Conservation (phyloP, 306 rosid species). For the Sechiopsis laciniata region DNA sequence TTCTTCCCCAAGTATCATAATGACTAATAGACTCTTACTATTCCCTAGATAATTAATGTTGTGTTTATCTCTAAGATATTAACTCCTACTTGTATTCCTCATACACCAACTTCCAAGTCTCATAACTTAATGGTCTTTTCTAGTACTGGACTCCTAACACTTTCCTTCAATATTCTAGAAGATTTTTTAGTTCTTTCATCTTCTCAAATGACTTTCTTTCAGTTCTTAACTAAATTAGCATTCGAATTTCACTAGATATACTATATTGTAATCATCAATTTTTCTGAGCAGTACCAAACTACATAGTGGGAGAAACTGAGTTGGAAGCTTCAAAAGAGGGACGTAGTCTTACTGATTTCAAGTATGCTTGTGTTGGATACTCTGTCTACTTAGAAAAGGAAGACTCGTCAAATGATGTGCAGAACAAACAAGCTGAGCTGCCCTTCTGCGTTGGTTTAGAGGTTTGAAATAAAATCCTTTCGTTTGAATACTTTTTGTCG, state of each 20-base stretch:
- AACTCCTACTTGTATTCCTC: too few species aligned
- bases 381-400: conserved; percentile 70
- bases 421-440: conserved; percentile 57
- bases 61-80: too few species aligned
- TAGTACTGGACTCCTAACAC: too few species aligned
- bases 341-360: conserved; percentile 60
- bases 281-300: conserved; percentile 58
- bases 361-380: conserved; percentile 85
- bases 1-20: too few species aligned
- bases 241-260: conserved; percentile 13
- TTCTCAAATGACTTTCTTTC: too few species aligned
- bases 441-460: conserved; percentile 87
- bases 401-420: conserved; percentile 41
- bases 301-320: conserved; percentile 69
- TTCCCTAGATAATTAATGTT: too few species aligned
- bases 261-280: conserved; percentile 23
- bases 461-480: conserved; percentile 35
- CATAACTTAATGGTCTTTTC: too few species aligned
- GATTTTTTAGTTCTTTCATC: too few species aligned
- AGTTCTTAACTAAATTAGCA: neutral
- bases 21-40: too few species aligned
- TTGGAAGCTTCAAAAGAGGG: conserved; percentile 72
- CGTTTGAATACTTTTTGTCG: too few species aligned
- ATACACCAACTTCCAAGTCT: too few species aligned
- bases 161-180: too few species aligned